phyloP scores from a whole-genome alignment of 164 flowering plant genomes.

The Amborella trichopoda region DNA sequence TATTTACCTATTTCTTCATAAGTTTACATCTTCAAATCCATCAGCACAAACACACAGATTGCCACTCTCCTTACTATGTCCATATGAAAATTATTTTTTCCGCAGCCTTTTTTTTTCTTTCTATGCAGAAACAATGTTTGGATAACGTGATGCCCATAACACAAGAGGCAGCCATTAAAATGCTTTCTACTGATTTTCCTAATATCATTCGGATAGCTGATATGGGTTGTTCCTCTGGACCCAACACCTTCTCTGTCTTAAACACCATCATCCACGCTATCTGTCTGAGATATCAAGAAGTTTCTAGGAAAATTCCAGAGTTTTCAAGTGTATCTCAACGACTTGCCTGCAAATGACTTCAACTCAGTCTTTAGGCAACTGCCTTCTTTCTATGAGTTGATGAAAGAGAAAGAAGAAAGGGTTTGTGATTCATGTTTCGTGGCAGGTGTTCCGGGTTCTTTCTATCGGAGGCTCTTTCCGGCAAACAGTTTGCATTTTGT shows the following conservation, averaged over 20 bases:
- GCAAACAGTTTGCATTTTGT: constrained; percentile 11
- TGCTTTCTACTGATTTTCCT: too few relatives aligned
- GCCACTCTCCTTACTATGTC: too few relatives aligned
- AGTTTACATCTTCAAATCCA: too few relatives aligned
- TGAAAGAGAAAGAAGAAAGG: background rate
- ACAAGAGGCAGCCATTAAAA: too few relatives aligned
- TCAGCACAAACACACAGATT: too few relatives aligned
- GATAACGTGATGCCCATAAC: too few relatives aligned
- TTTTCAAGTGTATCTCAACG: constrained; percentile 19
- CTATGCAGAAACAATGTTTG: too few relatives aligned
- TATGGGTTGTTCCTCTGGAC: constrained; percentile 18
- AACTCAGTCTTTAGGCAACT: constrained; percentile 11
- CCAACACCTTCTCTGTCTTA: constrained; percentile 10
- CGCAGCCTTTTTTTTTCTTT: too few relatives aligned
- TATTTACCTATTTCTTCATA: too few relatives aligned
- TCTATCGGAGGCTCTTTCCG: constrained; percentile 19
- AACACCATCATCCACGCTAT: constrained; percentile 7
- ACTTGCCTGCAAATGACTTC: constrained; percentile 18
- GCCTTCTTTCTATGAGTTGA: background rate
- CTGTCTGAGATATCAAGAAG: background rate
- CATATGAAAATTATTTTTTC: too few relatives aligned
- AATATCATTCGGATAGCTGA: constrained; percentile 5
- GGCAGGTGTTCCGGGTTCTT: constrained; percentile 23
- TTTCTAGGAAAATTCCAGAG: background rate
- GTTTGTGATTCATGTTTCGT: too few relatives aligned